Percentiles rank a stretch among this genome's conserved stretches.
phyloP scores from a whole-genome alignment of 495 filamentous ascomycete species.

The Podospora pseudoanserina region DNA sequence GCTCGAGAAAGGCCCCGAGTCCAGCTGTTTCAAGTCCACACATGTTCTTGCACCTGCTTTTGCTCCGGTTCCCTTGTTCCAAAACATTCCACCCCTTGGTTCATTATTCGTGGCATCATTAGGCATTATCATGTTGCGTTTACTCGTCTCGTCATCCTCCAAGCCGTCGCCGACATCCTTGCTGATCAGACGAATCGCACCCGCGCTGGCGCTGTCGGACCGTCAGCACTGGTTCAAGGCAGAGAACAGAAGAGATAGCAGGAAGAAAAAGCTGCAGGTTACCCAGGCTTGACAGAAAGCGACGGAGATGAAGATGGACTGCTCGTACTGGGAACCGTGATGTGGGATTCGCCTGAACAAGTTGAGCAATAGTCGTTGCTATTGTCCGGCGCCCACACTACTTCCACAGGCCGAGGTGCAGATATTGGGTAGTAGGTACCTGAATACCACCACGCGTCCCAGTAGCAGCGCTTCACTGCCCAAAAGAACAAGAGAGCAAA shows the following conservation, averaged over 20 bases:
- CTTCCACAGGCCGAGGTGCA: neutral
- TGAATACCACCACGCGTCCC: neutral
- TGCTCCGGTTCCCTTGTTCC: too few relatives aligned
- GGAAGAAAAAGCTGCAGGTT: neutral
- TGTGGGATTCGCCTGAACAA: neutral
- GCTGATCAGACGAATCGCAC: neutral
- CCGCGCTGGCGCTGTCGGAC: neutral
- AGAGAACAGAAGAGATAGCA: neutral
- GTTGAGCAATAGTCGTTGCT: neutral
- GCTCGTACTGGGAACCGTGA: neutral
- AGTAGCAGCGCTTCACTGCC: conserved; percentile 1
- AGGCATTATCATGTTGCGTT: neutral
- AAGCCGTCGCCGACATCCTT: neutral
- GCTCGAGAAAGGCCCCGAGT: neutral
- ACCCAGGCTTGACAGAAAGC: neutral
- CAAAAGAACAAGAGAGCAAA: neutral
- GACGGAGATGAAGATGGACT: conserved; percentile 1
- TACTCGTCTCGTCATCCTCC: neutral
- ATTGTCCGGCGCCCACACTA: neutral
- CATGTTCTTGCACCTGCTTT: neutral
- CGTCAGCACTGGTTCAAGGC: neutral
- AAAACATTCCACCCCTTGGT: neutral
- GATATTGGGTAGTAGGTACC: neutral
- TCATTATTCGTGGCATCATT: neutral
- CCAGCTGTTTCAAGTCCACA: neutral